phyloP scores from a whole-genome alignment of 2,329 filamentous ascomycete genomes.

The Pestalotiopsis fici region DNA sequence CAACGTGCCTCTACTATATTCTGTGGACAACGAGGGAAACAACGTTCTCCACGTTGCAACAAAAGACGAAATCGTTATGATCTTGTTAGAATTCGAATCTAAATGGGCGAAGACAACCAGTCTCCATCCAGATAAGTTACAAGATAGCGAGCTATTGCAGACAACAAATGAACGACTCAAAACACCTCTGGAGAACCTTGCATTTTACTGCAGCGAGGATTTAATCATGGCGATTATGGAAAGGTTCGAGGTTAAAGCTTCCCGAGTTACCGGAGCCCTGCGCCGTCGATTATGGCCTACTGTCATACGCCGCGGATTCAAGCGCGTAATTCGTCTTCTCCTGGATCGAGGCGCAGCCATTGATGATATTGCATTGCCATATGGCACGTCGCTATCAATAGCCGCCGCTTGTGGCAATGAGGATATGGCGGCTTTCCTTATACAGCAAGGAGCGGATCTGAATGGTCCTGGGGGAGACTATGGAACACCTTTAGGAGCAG shows the following conservation, averaged over 20 bases:
- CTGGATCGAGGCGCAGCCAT: neutral
- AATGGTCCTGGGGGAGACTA: neutral
- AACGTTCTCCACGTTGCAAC: neutral
- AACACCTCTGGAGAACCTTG: too few species aligned
- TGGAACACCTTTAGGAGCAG: neutral
- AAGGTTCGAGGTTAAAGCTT: too few species aligned
- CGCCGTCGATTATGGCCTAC: too few species aligned
- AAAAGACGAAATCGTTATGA: neutral
- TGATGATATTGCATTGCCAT: neutral
- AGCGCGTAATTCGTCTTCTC: neutral
- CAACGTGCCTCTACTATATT: neutral
- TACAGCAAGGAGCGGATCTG: neutral
- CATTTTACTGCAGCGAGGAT: too few species aligned
- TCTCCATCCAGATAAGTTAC: too few species aligned
- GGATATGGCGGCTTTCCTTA: neutral
- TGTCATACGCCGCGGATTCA: too few species aligned
- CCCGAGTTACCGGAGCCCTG: too few species aligned
- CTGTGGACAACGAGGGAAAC: rapidly evolving
- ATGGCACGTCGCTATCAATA: neutral
- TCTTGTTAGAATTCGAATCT: neutral
- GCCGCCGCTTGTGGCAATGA: neutral
- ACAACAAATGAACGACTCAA: too few species aligned
- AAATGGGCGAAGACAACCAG: neutral
- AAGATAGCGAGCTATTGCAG: too few species aligned
- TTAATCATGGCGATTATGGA: too few species aligned